Percentiles rank a stretch among this genome's conserved stretches.
These are phyloP conservation scores for Aspergillus ellipticus DNA, from an alignment of 495 filamentous ascomycete species.

Conservation along the genomic window DNA sequence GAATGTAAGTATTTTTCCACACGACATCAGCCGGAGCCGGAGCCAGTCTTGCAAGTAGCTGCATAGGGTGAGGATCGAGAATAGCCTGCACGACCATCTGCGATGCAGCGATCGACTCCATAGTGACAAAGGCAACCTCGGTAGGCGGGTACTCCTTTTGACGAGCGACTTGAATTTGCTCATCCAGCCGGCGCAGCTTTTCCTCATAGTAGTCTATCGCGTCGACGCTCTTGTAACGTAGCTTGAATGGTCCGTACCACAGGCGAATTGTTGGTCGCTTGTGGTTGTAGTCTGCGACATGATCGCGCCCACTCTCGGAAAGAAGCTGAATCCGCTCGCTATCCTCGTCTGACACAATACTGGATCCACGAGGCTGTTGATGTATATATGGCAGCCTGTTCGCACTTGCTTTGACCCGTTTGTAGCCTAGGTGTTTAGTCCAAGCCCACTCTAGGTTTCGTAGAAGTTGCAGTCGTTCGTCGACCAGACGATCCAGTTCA, in stretches of 20 bases:
- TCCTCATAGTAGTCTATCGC: slow-evolving; percentile 93
- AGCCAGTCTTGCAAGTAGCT: slow-evolving; percentile 77
- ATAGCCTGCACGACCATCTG: slow-evolving; percentile 95
- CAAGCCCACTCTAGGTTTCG: slow-evolving; percentile 81
- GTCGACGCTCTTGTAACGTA: slow-evolving; percentile 73
- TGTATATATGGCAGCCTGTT: slow-evolving; percentile 50
- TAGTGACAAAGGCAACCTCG: slow-evolving; percentile 89
- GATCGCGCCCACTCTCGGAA: slow-evolving; percentile 30
- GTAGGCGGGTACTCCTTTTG: slow-evolving; percentile 74
- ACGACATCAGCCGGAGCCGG: slow-evolving; percentile 86
- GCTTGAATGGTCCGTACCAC: slow-evolving; percentile 73
- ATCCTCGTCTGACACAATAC: slow-evolving; percentile 36
- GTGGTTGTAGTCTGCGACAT: slow-evolving; percentile 36
- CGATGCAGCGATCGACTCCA: slow-evolving; percentile 87
- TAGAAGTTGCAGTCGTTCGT: slow-evolving; percentile 59
- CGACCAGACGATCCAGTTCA: slow-evolving; percentile 72
- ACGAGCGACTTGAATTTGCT: slow-evolving; percentile 65
- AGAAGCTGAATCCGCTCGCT: slow-evolving; percentile 53
- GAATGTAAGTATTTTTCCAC: slow-evolving; percentile 90
- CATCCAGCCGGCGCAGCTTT: slow-evolving; percentile 75
- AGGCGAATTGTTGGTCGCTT: slow-evolving; percentile 67
- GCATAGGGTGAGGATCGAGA: slow-evolving; percentile 81
- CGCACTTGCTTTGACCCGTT: slow-evolving; percentile 42
- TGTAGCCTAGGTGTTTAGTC: slow-evolving; percentile 63
- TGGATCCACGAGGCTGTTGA: slow-evolving; percentile 39